Evolutionary conservation across 2,329 filamentous ascomycete genomes (phyloP).

Genomic region (Dendryphion nanum): DNA sequence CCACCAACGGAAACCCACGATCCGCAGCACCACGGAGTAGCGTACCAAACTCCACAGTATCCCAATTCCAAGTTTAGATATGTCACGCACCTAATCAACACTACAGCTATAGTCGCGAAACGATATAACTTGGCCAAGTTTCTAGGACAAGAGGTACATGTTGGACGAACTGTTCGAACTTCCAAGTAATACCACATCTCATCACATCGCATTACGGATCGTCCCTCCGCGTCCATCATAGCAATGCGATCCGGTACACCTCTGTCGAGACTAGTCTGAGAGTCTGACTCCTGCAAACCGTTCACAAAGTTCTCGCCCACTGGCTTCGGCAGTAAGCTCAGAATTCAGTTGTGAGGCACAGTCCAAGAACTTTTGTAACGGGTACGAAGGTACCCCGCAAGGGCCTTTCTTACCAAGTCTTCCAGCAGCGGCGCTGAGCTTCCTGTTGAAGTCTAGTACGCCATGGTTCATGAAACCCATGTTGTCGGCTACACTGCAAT

Average conservation of each 20-base stretch:
- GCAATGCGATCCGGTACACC: neutral
- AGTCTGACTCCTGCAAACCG: neutral
- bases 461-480: slow-evolving; percentile 1
- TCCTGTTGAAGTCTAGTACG: slow-evolving; percentile 5
- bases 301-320: neutral
- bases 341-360: too few relatives aligned
- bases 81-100: too few relatives aligned
- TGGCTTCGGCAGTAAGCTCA: neutral
- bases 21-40: too few relatives aligned
- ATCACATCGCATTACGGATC: neutral
- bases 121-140: too few relatives aligned
- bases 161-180: too few relatives aligned
- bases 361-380: too few relatives aligned
- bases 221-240: neutral
- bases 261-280: neutral
- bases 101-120: too few relatives aligned
- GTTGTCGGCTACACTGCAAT: neutral
- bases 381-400: neutral
- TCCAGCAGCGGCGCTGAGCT: slow-evolving; percentile 5
- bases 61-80: too few relatives aligned
- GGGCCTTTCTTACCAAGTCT: neutral
- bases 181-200: neutral
- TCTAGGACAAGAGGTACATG: too few relatives aligned
- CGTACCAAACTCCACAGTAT: too few relatives aligned
- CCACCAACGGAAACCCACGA: too few relatives aligned